Base-by-base conservation (phyloP, 129 eudicot genomes). In the Gnaphalium uliginosum region DNA sequence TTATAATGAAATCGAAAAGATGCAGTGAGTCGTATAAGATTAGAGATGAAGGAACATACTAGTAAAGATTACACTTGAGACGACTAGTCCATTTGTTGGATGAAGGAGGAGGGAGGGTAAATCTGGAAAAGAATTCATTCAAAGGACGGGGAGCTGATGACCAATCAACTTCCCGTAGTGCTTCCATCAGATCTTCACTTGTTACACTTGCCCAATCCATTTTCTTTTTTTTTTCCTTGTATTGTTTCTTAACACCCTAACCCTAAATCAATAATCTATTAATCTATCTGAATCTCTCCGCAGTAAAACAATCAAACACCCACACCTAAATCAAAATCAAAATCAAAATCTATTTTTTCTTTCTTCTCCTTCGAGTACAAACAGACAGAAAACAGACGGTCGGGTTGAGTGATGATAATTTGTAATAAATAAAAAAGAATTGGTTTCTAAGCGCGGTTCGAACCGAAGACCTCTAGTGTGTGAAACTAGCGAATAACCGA, bases 391-490 rank as follows among this genome's bases (percentile, higher is more conserved):
- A 0, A 35, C 41, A 35, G 41, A 30, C 33, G 4, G 33, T 2
- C 39, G 10, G 39, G 9, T 37, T 37, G 43, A 37, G 13, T 37
- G 1, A 37, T 8, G 43, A 8, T 8, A 9, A 2, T 9, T 37
- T 39, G 32, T 39, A 9, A 9, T 5, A 33, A 6, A 33, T 4
- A 5, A 0, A 32, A 32, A 32, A 4, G 5, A 3, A 32, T 0
- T 8, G 3, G 4, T 94, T 93, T 88, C 96, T 93, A 96, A 88
- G 97, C 97, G 96, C 97, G 90, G 98, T 90, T 90, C 98, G 97
- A 93, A 88, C 96, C 88, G 91, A 96, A 93, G 98, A 94, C 98
- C 97, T 94, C 89, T 94, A 90, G 96, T 87, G 97, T 88, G 98
- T 89, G 97, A 93, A 97, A 90, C 97, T 90, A 93, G 89, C 96